Percentiles rank a stretch among this genome's conserved stretches.
phyloP scores from a whole-genome alignment of 164 flowering plant species.

The Aristolochia contorta region DNA sequence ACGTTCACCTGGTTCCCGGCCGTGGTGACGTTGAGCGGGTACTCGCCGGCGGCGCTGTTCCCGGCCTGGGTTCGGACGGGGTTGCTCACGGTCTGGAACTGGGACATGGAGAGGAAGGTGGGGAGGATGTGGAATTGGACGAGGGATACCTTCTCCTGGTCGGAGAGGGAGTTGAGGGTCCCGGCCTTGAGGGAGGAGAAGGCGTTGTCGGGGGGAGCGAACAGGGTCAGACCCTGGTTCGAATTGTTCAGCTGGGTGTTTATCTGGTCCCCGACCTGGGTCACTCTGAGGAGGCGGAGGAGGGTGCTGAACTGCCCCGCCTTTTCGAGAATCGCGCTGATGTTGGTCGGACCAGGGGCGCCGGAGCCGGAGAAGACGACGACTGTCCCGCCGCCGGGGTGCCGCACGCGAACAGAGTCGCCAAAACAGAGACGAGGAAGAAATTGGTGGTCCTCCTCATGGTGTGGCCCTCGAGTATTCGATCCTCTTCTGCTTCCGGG shows the following conservation, averaged over 20 bases:
- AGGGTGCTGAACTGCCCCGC: conserved; percentile 24
- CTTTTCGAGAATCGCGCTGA: conserved; percentile 21
- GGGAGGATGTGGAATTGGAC: conserved; percentile 72
- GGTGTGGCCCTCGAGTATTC: too few relatives aligned
- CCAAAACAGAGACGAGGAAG: too few relatives aligned
- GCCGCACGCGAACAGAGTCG: too few relatives aligned
- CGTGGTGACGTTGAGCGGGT: conserved; percentile 63
- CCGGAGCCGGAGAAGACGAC: conserved; percentile 18
- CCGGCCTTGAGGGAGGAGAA: conserved; percentile 58
- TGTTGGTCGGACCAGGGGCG: conserved; percentile 27
- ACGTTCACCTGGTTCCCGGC: conserved; percentile 53
- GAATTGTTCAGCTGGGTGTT: conserved; percentile 60
- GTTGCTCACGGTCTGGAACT: conserved; percentile 78
- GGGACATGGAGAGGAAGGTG: conserved; percentile 27
- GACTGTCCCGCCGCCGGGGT: conserved; percentile 5
- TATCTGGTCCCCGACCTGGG: conserved; percentile 43
- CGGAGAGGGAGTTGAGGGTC: conserved; percentile 53
- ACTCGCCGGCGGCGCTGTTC: conserved; percentile 25
- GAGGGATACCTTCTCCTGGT: conserved; percentile 46
- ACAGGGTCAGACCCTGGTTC: conserved; percentile 55
- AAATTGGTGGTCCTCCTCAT: too few relatives aligned
- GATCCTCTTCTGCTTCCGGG: too few relatives aligned
- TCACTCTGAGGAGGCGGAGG: conserved; percentile 28
- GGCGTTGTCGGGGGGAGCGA: conserved; percentile 72
- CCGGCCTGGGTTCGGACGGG: conserved; percentile 85